phyloP scores from a whole-genome alignment of 2,329 filamentous ascomycete genomes.

The Sarocladium oryzae region DNA sequence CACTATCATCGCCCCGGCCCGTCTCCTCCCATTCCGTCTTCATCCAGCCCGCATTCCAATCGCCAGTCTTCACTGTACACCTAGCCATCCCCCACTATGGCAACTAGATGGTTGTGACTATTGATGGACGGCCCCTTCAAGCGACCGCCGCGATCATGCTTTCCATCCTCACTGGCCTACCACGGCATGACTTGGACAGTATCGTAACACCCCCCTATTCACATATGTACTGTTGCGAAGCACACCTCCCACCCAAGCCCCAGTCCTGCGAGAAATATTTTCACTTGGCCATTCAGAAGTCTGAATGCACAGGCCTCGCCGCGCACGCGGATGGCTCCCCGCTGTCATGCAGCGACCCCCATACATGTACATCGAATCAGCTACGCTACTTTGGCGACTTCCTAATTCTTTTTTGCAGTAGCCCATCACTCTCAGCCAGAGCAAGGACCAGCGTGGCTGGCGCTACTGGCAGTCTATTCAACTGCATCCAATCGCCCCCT shows the following conservation, averaged over 20 bases:
- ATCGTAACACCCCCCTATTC: too few relatives aligned
- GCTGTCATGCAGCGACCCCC: not conserved
- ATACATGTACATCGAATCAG: not conserved
- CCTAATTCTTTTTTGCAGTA: not conserved
- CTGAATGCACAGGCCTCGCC: not conserved
- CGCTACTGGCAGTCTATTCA: too few relatives aligned
- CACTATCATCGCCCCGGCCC: slow-evolving; percentile 2
- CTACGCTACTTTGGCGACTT: not conserved
- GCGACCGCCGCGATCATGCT: not conserved
- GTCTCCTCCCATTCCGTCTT: slow-evolving; percentile 3
- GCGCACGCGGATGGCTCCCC: not conserved
- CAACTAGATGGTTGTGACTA: not conserved
- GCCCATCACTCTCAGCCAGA: not conserved
- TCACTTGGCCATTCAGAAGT: slow-evolving; percentile 1
- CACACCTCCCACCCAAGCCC: not conserved
- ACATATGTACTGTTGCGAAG: not conserved
- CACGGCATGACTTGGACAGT: too few relatives aligned
- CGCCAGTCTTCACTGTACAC: not conserved
- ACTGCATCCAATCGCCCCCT: too few relatives aligned
- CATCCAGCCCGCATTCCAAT: slow-evolving; percentile 3
- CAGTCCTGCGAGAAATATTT: not conserved
- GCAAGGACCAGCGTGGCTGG: not conserved
- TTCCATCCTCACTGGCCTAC: too few relatives aligned
- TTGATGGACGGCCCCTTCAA: not conserved
- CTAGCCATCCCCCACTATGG: not conserved